Evolutionary conservation across 1,284 basidiomycete genomes (phyloP), one percentile per base, ranked within the genome.

Genomic region (Rhodotorula glutinis): DNA sequence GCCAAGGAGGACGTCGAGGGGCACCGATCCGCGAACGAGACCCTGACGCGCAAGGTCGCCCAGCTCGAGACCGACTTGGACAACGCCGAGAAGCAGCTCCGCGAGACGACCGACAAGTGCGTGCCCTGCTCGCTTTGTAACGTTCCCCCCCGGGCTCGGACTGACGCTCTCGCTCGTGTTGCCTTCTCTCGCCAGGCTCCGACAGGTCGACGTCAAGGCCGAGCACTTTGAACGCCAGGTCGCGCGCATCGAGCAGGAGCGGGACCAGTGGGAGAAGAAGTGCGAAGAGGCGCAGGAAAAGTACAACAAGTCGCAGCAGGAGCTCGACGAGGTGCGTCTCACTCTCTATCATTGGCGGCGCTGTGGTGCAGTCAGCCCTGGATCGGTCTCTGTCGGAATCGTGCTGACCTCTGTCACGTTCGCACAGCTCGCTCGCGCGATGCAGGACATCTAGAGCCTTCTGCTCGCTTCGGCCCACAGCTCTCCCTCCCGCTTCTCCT

Each of bases 191-290:
- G 8, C 38, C 76, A 98, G 94, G 80, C 85, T 99, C 75, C 86
- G 96, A 74, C 92, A 97, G 79, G 92, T 95, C 65, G 96, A 99
- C 79, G 90, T 98, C 81, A 98, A 98, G 83, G 94, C 96, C 29
- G 96, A 99, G 81, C 92, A 98, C 83, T 96, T 93, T 80, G 95
- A 98, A 82, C 87, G 94, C 63, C 91, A 96, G 78, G 87, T 97
- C 29, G 84, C 87, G 74, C 86, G 90, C 62, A 82, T 86, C 66
- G 94, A 98, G 80, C 87, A 91, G 79, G 96, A 99, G 81, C 87
- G 93, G 68, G 94, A 97, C 78, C 78, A 81, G 61, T 92, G 90
- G 92, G 95, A 98, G 86, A 86, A 88, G 83, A 98, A 97, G 82
- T 91, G 87, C 82, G 92, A 94, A 65, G 79, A 81, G 73, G 77